A percentile compares a stretch with the other conserved stretches of the same genome.
These are phyloP conservation scores for Neospermospora avenae DNA, from an alignment of 2,329 filamentous ascomycete species.

Conservation along the genomic window DNA sequence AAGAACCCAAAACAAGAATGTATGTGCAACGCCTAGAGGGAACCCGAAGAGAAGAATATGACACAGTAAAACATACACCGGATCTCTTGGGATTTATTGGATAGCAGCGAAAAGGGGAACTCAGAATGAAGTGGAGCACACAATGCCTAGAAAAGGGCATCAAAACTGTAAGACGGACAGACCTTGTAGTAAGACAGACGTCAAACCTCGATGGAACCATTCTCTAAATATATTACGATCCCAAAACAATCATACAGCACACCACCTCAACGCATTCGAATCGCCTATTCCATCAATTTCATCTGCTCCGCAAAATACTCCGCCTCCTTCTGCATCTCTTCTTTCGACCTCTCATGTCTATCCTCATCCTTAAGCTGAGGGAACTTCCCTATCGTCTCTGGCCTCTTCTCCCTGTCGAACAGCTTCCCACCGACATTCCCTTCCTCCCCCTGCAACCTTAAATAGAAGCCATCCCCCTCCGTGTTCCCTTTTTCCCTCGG, in stretches of 20 bases:
- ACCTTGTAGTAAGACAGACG: not conserved
- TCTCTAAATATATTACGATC: too few relatives aligned
- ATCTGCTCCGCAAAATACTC: constrained; percentile 37
- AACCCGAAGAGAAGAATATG: too few relatives aligned
- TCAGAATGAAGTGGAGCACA: too few relatives aligned
- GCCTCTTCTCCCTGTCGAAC: constrained; percentile 49
- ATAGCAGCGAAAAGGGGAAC: too few relatives aligned
- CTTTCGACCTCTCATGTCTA: constrained; percentile 62
- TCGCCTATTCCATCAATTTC: constrained; percentile 13
- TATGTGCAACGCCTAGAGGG: too few relatives aligned
- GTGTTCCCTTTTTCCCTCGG: constrained; percentile 29
- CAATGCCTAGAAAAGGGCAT: too few relatives aligned
- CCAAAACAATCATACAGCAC: too few relatives aligned
- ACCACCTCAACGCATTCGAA: not conserved
- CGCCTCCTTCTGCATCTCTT: constrained; percentile 80
- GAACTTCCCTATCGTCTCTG: constrained; percentile 52
- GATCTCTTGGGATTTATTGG: too few relatives aligned
- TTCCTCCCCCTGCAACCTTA: constrained; percentile 76
- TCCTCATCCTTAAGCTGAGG: constrained; percentile 68
- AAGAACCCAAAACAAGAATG: too few relatives aligned
- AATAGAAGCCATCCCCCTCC: constrained; percentile 74
- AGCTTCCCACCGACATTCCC: constrained; percentile 76
- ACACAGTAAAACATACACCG: too few relatives aligned
- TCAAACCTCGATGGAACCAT: too few relatives aligned
- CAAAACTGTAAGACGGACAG: not conserved